Conservation (phyloP, 352 stramenopile species). For the Globisporangium emineosum region DNA sequence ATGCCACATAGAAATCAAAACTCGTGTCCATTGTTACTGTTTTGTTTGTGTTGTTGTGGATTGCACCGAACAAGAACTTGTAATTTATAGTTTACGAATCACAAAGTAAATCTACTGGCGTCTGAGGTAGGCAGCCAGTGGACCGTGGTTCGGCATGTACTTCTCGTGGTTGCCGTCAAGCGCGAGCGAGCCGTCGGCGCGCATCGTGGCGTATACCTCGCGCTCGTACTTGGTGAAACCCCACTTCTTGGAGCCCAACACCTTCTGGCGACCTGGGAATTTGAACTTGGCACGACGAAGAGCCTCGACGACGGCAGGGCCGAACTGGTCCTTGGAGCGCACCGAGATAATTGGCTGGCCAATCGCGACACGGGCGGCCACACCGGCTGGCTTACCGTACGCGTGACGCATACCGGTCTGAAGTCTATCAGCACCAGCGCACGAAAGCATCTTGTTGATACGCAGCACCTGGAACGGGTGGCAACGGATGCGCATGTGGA, state of each 20-base stretch:
- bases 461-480: constrained; percentile 99
- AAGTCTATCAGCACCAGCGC: constrained; percentile 98
- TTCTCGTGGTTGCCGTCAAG: constrained; percentile 98
- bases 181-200: constrained; percentile 91
- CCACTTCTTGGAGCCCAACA: constrained; percentile 99
- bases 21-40: background rate
- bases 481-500: constrained; percentile 99
- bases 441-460: constrained; percentile 99
- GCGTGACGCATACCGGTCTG: constrained; percentile 99
- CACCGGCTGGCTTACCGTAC: constrained; percentile 98
- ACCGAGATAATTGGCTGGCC: constrained; percentile 98
- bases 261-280: constrained; percentile 99
- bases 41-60: constrained; percentile 8
- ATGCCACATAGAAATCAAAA: constrained; percentile 8
- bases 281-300: constrained; percentile 99
- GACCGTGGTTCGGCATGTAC: constrained; percentile 90
- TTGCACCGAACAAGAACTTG: constrained; percentile 17
- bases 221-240: constrained; percentile 99
- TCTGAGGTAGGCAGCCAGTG: constrained; percentile 47
- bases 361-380: constrained; percentile 98
- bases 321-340: constrained; percentile 95
- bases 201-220: constrained; percentile 97
- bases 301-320: constrained; percentile 94
- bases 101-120: constrained; percentile 10
- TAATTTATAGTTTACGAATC: constrained; percentile 18